phyloP scores from a whole-genome alignment of 805 yeast species.

The Spathaspora sp. region DNA sequence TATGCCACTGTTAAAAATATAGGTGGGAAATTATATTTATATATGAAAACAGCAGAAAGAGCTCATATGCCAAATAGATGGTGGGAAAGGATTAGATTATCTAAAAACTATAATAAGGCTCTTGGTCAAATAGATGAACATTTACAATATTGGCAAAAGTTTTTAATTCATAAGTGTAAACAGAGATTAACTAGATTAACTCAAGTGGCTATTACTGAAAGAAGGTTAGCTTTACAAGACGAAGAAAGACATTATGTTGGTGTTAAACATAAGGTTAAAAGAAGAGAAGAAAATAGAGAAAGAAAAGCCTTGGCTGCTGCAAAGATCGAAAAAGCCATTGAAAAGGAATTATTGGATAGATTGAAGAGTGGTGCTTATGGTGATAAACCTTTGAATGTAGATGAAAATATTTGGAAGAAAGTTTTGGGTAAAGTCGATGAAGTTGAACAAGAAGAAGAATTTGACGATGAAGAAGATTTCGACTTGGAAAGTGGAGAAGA shows the following conservation, averaged over 20 bases:
- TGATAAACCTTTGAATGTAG: slow-evolving; percentile 95
- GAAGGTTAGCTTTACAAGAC: slow-evolving; percentile 85
- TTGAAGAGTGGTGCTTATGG: slow-evolving; percentile 98
- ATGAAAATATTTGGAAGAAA: slow-evolving; percentile 92
- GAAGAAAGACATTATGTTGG: slow-evolving; percentile 94
- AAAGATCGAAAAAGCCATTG: slow-evolving; percentile 92
- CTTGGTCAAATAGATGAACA: slow-evolving; percentile 85
- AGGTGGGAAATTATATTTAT: slow-evolving; percentile 75
- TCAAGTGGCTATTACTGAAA: slow-evolving; percentile 92
- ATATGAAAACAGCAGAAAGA: slow-evolving; percentile 97
- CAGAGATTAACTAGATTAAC: slow-evolving; percentile 93
- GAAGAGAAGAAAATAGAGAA: slow-evolving; percentile 93
- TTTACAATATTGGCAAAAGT: slow-evolving; percentile 89
- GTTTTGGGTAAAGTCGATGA: slow-evolving; percentile 69
- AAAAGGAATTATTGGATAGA: slow-evolving; percentile 90
- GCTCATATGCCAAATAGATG: slow-evolving; percentile 90
- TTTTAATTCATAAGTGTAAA: slow-evolving; percentile 87
- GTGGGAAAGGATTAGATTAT: slow-evolving; percentile 93
- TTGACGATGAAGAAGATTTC: slow-evolving; percentile 56
- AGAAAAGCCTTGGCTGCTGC: slow-evolving; percentile 97
- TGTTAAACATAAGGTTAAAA: slow-evolving; percentile 86
- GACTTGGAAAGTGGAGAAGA: slow-evolving; percentile 47
- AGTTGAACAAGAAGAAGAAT: slow-evolving; percentile 59
- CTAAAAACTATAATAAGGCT: slow-evolving; percentile 86
- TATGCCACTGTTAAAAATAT: slow-evolving; percentile 83